Evolutionary conservation across 352 stramenopile species (phyloP), one percentile per base, ranked within the genome.

Genomic region (Pythium rhizo-oryzae): DNA sequence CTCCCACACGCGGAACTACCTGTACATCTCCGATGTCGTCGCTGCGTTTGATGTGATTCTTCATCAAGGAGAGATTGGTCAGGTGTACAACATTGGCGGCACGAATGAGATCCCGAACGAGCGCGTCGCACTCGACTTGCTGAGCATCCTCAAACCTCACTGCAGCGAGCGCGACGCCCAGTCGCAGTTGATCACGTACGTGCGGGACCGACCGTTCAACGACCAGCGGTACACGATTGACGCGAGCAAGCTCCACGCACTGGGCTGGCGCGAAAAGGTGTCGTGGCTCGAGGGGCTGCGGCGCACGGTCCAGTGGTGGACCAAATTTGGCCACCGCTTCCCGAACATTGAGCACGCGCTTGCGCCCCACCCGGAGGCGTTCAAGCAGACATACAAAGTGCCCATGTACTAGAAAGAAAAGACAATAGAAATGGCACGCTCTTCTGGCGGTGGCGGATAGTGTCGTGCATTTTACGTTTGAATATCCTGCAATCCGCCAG

Each of bases 221-320:
- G 96, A 99, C 81, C 91, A 98, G 65, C 85, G 97, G 49, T 99
- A 99, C 81, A 97, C 93, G 41, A 98, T 99, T 72, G 96, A 99
- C 62, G 90, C 85, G 46, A 69, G 67, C 8, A 98, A 98, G 70
- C 81, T 99, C 19, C 80, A 91, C 53, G 74, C 90, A 47, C 74
- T 99, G 21, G 96, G 96, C 50, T 99, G 97, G 97, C 79, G 76
- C 46, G 94, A 99, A 75, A 71, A 88, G 65, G 93, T 98, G 43
- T 66, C 81, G 8, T 99, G 96, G 94, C 85, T 92, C 58, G 94
- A 99, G 41, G 97, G 97, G 35, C 81, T 99, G 39, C 71, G 75
- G 9, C 83, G 74, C 49, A 98, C 94, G 15, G 90, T 98, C 21
- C 85, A 97, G 58, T 98, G 94, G 94, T 97, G 96, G 74, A 74